A percentile compares a stretch with the other conserved stretches of the same genome.
These are phyloP conservation scores for Hibiscus mutabilis DNA, from an alignment of 345 rosid genomes.

Conservation along the genomic window DNA sequence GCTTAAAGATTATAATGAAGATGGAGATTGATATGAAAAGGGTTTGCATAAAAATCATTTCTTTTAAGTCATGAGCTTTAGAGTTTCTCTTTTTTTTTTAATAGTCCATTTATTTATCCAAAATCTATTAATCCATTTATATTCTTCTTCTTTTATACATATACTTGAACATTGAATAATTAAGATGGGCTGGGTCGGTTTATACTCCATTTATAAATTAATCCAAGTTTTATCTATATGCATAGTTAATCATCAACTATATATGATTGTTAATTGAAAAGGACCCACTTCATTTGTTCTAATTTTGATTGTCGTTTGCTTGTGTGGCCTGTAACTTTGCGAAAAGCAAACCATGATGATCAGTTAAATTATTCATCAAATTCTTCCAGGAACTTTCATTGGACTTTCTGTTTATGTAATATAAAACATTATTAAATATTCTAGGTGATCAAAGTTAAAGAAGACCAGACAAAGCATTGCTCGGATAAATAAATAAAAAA, in stretches of 20 bases:
- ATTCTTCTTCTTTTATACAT: background rate
- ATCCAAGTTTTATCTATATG: background rate
- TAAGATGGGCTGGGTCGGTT: background rate
- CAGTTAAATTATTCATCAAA: conserved; percentile 4
- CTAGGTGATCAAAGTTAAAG: background rate
- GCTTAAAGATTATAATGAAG: background rate
- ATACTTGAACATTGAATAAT: too few relatives aligned
- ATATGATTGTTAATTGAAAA: too few relatives aligned
- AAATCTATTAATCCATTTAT: background rate
- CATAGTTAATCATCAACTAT: background rate
- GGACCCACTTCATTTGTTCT: conserved; percentile 9
- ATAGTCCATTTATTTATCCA: too few relatives aligned
- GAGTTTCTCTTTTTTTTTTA: too few relatives aligned
- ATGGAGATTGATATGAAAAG: background rate
- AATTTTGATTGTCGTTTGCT: background rate
- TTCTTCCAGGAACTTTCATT: background rate
- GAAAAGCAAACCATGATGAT: background rate
- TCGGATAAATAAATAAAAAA: too few relatives aligned
- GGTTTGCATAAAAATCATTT: too few relatives aligned
- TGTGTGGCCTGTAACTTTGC: background rate
- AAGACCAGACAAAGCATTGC: too few relatives aligned
- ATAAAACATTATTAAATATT: background rate
- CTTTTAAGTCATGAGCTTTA: too few relatives aligned
- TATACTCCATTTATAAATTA: background rate
- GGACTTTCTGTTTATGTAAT: background rate